Conservation (phyloP, 176 grass and related monocot genomes). For the Oryza coarctata region DNA sequence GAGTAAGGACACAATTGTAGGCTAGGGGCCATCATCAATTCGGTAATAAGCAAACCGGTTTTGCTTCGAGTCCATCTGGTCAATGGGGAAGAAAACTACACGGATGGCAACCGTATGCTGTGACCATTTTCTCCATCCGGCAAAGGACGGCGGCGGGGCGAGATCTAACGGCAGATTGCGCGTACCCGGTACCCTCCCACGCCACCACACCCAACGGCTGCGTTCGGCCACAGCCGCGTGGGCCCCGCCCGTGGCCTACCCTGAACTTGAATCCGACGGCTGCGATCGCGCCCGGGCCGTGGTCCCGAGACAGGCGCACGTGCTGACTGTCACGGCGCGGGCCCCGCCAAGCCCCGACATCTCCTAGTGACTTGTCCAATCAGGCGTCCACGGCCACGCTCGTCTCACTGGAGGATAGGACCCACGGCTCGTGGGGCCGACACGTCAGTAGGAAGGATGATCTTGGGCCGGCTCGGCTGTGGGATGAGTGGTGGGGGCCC, state of each 20-base stretch:
- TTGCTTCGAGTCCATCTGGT: not conserved
- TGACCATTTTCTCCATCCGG: not conserved
- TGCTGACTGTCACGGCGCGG: conserved; percentile 36
- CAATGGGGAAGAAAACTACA: conserved; percentile 13
- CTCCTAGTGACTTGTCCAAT: conserved; percentile 33
- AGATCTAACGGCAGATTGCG: conserved; percentile 49
- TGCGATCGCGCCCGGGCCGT: not conserved
- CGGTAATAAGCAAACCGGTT: not conserved
- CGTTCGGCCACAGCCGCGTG: conserved; percentile 4
- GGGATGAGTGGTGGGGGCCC: not conserved
- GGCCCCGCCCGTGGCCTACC: not conserved
- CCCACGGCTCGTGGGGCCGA: not conserved
- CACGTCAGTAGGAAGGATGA: not conserved
- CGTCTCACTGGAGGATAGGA: not conserved
- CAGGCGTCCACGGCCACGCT: conserved; percentile 1
- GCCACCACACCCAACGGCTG: conserved; percentile 5
- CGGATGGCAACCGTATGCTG: not conserved
- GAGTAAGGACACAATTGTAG: no score
- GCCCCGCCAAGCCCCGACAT: not conserved
- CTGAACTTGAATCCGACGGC: conserved; percentile 28
- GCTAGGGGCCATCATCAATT: conserved; percentile 5
- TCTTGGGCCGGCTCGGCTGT: not conserved
- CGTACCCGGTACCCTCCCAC: conserved; percentile 20
- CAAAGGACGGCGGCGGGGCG: not conserved
- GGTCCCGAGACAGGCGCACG: conserved; percentile 52